These are phyloP conservation scores for Trypethelium eluteriae DNA, from an alignment of 495 filamentous ascomycete species.

Conservation along the genomic window DNA sequence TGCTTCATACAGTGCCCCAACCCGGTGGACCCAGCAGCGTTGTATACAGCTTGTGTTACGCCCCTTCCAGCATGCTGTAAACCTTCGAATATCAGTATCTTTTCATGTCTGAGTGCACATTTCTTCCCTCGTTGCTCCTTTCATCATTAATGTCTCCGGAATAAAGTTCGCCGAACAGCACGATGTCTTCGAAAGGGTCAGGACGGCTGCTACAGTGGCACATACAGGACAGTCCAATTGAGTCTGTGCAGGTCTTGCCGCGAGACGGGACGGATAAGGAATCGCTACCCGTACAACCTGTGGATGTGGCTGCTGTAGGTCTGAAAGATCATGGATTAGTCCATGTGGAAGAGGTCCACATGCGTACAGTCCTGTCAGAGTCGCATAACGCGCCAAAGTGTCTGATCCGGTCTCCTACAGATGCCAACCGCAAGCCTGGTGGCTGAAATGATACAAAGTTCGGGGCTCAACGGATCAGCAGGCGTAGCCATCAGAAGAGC, in stretches of 20 bases:
- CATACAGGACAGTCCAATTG: background rate
- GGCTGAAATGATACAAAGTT: background rate
- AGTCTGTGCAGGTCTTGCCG: background rate
- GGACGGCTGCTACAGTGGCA: background rate
- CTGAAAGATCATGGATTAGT: background rate
- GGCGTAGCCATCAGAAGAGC: background rate
- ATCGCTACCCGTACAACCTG: background rate
- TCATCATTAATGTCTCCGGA: background rate
- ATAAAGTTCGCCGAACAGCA: background rate
- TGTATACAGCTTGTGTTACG: background rate
- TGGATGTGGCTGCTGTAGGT: conserved; percentile 12
- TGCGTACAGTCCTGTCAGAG: background rate
- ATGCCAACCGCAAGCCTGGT: background rate
- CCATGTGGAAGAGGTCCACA: background rate
- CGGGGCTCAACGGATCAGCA: background rate
- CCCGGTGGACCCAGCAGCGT: background rate
- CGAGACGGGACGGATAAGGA: background rate
- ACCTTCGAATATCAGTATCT: background rate
- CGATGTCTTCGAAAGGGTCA: background rate
- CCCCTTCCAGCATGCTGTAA: background rate
- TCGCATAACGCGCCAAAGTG: background rate
- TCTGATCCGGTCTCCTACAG: background rate
- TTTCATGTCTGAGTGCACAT: background rate
- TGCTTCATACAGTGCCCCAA: background rate
- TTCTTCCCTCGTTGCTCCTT: background rate